Base-by-base conservation (phyloP, 225 moss, liverwort and hornwort species). In the Polytrichum formosum region DNA sequence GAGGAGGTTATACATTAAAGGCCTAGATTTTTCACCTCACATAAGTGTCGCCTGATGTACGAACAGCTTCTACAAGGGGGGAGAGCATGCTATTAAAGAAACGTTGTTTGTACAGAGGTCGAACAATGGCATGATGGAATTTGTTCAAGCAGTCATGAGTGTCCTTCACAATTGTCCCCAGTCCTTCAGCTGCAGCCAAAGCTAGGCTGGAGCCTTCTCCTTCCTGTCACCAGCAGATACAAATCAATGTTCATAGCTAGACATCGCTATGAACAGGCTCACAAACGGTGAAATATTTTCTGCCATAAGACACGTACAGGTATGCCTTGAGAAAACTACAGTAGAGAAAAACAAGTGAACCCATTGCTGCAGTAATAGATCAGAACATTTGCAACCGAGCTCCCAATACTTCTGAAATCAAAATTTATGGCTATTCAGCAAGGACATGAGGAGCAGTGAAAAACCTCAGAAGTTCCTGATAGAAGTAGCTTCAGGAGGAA, bases 81-180 rank as follows among this genome's bases (percentile, higher is more conserved):
- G 78, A 65, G 33, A 95, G 70, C 76, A 81, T 92, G 80, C 87
- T 89, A 26, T 66, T 82, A 30, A 95, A 95, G 66, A 95, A 95
- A 7, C 89, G 84, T 70, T 95, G 94, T 73, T 92, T 90, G 75
- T 81, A 92, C 62, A 95, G 82, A 63, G 92, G 92, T 76, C 81
- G 85, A 56, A 92, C 61, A 54, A 84, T 68, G 67, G 92, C 92
- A 67, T 95, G 79, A 66, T 92, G 90, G 28, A 58, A 72, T 73
- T 78, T 91, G 75, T 85, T 81, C 71, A 95, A 70, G 69, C 85
- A 86, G 37, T 76, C 69, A 25, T 77, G 56, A 56, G 77, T 66
- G 55, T 95, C 90, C 54, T 70, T 90, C 56, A 92, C 63, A 66
- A 95, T 78, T 65, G 87, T 80, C 70, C 87, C 84, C 53, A 95